Conservation (phyloP, 2,329 filamentous ascomycete genomes). For the Beauveria scarabaeidicola region DNA sequence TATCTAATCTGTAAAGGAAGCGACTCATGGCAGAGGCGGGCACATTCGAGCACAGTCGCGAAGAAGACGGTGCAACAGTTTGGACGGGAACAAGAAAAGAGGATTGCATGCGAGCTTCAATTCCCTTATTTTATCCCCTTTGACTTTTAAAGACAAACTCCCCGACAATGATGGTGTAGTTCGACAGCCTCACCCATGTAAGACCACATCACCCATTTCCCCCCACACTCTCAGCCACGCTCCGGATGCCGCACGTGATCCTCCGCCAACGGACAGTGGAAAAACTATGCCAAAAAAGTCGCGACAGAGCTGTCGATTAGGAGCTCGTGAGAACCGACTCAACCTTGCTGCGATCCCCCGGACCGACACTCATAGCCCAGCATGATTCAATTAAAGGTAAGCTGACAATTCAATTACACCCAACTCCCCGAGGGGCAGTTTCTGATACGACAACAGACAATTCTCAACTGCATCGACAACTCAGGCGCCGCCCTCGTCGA, state of each 20-base stretch:
- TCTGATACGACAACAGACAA: slow-evolving; percentile 52
- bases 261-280: not conserved
- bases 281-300: slow-evolving; percentile 5
- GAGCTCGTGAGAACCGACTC: too few relatives aligned
- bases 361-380: slow-evolving; percentile 28
- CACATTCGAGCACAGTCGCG: too few relatives aligned
- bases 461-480: slow-evolving; percentile 99
- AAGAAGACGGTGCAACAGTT: too few relatives aligned
- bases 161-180: too few relatives aligned
- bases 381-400: slow-evolving; percentile 89
- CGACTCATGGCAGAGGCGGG: too few relatives aligned
- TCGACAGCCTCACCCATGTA: not conserved
- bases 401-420: not conserved
- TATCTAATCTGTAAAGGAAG: too few relatives aligned
- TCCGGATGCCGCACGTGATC: not conserved
- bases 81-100: too few relatives aligned
- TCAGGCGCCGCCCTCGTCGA: slow-evolving; percentile 96
- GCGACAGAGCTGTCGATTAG: too few relatives aligned
- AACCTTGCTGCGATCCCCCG: not conserved
- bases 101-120: too few relatives aligned
- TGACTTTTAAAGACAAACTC: too few relatives aligned
- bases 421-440: not conserved
- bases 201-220: not conserved
- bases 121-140: too few relatives aligned
- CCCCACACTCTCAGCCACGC: not conserved